Evolutionary conservation across 2,329 filamentous ascomycete genomes (phyloP).

Genomic region (Dothistroma septosporum): DNA sequence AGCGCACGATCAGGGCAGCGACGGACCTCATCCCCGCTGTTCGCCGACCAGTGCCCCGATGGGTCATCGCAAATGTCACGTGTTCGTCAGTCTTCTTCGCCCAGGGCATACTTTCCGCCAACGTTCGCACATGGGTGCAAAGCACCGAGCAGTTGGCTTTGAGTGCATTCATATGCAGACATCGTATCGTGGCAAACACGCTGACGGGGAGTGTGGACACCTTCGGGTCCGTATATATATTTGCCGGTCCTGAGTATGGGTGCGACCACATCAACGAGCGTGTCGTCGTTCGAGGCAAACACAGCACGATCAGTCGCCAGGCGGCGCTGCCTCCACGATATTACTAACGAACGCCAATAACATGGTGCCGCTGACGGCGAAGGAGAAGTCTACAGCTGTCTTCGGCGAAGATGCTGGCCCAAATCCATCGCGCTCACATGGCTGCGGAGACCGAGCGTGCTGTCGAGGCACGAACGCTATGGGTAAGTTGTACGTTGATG

Average conservation of each 20-base stretch:
- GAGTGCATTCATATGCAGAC: too few species aligned
- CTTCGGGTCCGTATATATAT: constrained; percentile 61
- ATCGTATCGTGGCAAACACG: too few species aligned
- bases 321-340: constrained; percentile 71
- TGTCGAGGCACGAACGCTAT: constrained; percentile 60
- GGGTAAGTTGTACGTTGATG: constrained; percentile 34
- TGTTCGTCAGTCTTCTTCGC: too few species aligned
- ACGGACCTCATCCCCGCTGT: too few species aligned
- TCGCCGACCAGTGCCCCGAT: not conserved
- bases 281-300: constrained; percentile 75
- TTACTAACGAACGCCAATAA: constrained; percentile 58
- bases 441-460: constrained; percentile 65
- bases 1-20: too few species aligned
- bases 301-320: constrained; percentile 67
- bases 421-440: constrained; percentile 71
- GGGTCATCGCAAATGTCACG: too few species aligned
- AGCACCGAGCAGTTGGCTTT: too few species aligned
- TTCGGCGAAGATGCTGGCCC: constrained; percentile 79
- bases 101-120: too few species aligned
- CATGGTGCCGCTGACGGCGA: constrained; percentile 53
- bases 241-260: constrained; percentile 52
- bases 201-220: constrained; percentile 78
- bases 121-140: too few species aligned
- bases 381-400: constrained; percentile 69
- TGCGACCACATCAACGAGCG: constrained; percentile 69